Percentiles rank a stretch among this genome's conserved stretches.
Evolutionary conservation across 441 rosid genomes (phyloP).

Genomic region (Gossypium laxum): DNA sequence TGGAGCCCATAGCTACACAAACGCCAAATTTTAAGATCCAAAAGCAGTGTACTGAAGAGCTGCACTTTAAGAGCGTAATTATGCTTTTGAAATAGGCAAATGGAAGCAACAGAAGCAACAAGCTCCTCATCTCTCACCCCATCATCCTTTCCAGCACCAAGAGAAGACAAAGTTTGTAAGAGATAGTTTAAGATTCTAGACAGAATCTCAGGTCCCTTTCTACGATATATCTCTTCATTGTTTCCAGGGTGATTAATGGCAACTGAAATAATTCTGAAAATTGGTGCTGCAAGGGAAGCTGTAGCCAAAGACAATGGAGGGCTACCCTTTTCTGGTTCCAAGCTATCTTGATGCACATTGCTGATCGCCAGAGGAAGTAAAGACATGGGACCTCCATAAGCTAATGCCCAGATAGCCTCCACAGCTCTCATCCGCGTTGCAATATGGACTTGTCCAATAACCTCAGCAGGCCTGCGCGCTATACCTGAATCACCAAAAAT

Average conservation of each 20-base stretch:
- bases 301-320: constrained; percentile 52
- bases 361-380: constrained; percentile 79
- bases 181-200: constrained; percentile 80
- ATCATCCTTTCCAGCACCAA: constrained; percentile 45
- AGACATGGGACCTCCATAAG: constrained; percentile 93
- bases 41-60: constrained; percentile 70
- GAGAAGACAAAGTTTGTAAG: constrained; percentile 65
- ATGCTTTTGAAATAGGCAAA: constrained; percentile 76
- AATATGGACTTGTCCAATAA: constrained; percentile 97
- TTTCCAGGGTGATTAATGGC: constrained; percentile 83
- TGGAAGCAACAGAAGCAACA: constrained; percentile 82
- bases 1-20: constrained; percentile 94
- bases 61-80: constrained; percentile 87
- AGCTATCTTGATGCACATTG: constrained; percentile 55
- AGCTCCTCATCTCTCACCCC: constrained; percentile 88
- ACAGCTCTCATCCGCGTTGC: constrained; percentile 76
- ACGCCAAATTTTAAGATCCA: constrained; percentile 94
- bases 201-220: constrained; percentile 82
- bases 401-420: constrained; percentile 94
- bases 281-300: constrained; percentile 75
- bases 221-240: constrained; percentile 76
- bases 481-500: constrained; percentile 43
- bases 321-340: constrained; percentile 67
- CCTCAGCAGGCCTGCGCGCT: constrained; percentile 85
- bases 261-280: constrained; percentile 69